Percentiles rank a stretch among this genome's conserved stretches.
Conservation (phyloP, 768 basidiomycete genomes). For the Rhizopogon vinicolor region DNA sequence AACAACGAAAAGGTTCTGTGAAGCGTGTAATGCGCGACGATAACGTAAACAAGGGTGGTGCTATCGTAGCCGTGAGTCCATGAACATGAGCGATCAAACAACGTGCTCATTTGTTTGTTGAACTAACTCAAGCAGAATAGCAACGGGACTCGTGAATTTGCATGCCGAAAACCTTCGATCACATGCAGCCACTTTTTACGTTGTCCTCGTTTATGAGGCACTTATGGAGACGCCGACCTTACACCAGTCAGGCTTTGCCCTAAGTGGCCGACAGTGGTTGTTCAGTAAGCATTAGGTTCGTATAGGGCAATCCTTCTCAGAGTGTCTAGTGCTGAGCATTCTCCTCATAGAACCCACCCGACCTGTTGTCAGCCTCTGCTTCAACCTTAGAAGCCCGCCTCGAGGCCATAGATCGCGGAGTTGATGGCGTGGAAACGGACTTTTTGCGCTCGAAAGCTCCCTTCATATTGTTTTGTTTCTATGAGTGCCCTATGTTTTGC, state of each 20-base stretch:
- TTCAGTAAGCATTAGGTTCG: neutral
- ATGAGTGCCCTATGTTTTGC: neutral
- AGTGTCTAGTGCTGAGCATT: neutral
- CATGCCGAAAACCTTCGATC: neutral
- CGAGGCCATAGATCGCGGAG: too few species aligned
- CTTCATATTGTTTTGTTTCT: neutral
- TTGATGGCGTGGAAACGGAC: neutral
- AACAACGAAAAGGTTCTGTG: constrained; percentile 26
- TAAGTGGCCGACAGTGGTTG: neutral
- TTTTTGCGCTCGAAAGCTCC: neutral
- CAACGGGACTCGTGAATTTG: neutral
- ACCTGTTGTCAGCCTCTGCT: neutral
- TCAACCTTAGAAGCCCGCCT: neutral
- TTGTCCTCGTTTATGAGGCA: constrained; percentile 1
- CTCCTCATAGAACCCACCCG: neutral
- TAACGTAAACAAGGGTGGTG: neutral
- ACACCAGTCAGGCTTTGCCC: neutral
- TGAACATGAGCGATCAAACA: neutral
- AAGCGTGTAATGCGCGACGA: constrained; percentile 23
- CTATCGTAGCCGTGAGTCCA: neutral
- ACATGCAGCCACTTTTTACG: neutral
- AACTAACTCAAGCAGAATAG: neutral
- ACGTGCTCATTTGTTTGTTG: neutral
- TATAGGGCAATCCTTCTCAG: neutral
- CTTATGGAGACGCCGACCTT: neutral